Evolutionary conservation across 1,139 yeast species (phyloP), one percentile per base, ranked within the genome.

Genomic region (Chernovozyma sophiae-reginae): DNA sequence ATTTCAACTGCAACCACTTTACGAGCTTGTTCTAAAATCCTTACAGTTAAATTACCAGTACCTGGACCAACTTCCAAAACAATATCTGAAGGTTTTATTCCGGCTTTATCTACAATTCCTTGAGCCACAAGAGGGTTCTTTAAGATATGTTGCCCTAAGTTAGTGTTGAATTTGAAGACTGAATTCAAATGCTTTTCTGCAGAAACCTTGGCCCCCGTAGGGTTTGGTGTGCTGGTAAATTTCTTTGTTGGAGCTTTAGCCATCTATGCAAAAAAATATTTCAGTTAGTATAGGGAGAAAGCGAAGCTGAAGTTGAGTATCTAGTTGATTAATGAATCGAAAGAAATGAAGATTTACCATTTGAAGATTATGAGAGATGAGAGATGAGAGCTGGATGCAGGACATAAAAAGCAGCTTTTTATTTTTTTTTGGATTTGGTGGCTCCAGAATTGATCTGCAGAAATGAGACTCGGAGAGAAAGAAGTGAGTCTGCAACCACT

Each of bases 31-130:
- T 92, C 97, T 37, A 92, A 64, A 34, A 92, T 94, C 44, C 95
- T 74, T 27, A 92, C 96, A 0, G 99, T 94, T 62, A 92, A 72
- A 56, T 92, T 92, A 65, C 99, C 99, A 0, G 99, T 92, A 77
- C 99, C 99, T 1, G 99, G 98, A 53, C 99, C 99, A 38, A 92
- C 97, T 68, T 92, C 99, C 33, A 92, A 70, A 3, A 92, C 97
- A 6, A 79, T 78, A 55, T 92, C 99, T 31, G 95, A 83, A 2
- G 97, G 97, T 51, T 80, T 84, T 43, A 92, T 83, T 31, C 79
- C 85, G 2, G 98, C 97, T 56, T 94, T 94, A 60, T 92, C 98
- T 25, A 92, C 98, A 54, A 92, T 92, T 11, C 97, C 97, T 59
- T 92, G 97, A 3, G 98, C 97, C 24, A 94, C 95, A 37, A 89